These are phyloP conservation scores for Blastobotrys capitulatus DNA, from an alignment of 1,139 yeast genomes.

Conservation along the genomic window DNA sequence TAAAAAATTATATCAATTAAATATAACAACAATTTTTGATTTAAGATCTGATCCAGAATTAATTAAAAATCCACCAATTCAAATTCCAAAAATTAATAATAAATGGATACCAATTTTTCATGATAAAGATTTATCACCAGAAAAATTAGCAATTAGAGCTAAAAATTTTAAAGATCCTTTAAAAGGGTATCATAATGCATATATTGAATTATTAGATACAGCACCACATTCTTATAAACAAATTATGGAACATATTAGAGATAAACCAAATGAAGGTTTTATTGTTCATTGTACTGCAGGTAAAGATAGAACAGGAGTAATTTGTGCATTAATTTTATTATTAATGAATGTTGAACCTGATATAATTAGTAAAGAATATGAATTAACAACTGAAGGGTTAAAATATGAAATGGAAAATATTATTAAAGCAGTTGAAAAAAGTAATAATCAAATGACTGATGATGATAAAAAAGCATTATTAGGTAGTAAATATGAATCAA, in stretches of 20 bases:
- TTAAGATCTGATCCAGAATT: conserved; percentile 62
- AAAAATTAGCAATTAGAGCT: conserved; percentile 54
- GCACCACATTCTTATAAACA: conserved; percentile 36
- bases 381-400: conserved; percentile 64
- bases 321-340: conserved; percentile 60
- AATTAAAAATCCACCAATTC: conserved; percentile 41
- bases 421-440: conserved; percentile 19
- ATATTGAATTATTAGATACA: conserved; percentile 49
- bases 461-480: conserved; percentile 41
- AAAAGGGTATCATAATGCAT: conserved; percentile 60
- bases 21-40: conserved; percentile 58
- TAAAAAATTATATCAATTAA: conserved; percentile 38
- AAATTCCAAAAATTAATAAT: conserved; percentile 42
- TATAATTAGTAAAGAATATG: conserved; percentile 67
- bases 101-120: conserved; percentile 57
- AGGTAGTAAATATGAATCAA: conserved; percentile 65
- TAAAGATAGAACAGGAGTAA: conserved; percentile 77
- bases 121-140: conserved; percentile 58
- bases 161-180: conserved; percentile 54
- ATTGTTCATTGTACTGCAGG: conserved; percentile 83
- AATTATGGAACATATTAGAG: conserved; percentile 39
- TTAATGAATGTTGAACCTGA: conserved; percentile 61
- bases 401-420: conserved; percentile 21
- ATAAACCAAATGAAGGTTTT: conserved; percentile 47
- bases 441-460: conserved; percentile 11